Evolutionary conservation across 2,329 filamentous ascomycete genomes (phyloP).

Genomic region (Bipolaris victoriae): DNA sequence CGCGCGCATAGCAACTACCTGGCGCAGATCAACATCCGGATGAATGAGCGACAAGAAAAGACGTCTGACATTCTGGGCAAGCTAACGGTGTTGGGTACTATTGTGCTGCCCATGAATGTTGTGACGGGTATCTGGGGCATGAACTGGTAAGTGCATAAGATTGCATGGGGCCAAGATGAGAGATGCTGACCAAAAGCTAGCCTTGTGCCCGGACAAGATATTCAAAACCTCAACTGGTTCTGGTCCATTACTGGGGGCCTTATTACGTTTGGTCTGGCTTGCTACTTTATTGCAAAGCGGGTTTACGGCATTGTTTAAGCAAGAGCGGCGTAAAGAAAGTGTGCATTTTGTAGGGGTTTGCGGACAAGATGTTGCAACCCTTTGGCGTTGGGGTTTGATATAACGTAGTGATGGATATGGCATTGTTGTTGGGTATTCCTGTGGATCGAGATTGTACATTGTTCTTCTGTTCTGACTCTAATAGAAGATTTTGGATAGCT

Average conservation of each 20-base stretch:
- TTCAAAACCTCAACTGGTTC: slow-evolving; percentile 67
- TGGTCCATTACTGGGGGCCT: slow-evolving; percentile 72
- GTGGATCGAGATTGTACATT: slow-evolving; percentile 2
- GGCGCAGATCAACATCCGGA: slow-evolving; percentile 98
- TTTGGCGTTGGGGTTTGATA: slow-evolving; percentile 5
- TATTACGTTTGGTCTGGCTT: slow-evolving; percentile 76
- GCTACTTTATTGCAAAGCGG: slow-evolving; percentile 83
- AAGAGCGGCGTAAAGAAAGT: background rate
- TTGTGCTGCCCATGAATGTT: slow-evolving; percentile 98
- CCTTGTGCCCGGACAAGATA: slow-evolving; percentile 89
- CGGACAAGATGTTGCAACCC: slow-evolving; percentile 1
- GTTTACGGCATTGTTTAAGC: slow-evolving; percentile 45
- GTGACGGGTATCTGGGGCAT: slow-evolving; percentile 98
- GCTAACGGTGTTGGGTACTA: slow-evolving; percentile 93
- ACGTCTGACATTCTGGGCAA: slow-evolving; percentile 95
- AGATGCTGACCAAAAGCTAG: slow-evolving; percentile 18
- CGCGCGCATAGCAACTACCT: slow-evolving; percentile 95
- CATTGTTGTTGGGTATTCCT: background rate
- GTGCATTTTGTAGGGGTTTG: slow-evolving; percentile 1
- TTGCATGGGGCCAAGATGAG: background rate
- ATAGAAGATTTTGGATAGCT: background rate
- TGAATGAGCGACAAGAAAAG: slow-evolving; percentile 97
- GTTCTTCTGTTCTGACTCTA: background rate
- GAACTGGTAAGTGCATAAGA: slow-evolving; percentile 63
- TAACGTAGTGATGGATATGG: background rate